Percentiles rank a stretch among this genome's conserved stretches.
phyloP scores from a whole-genome alignment of 768 basidiomycete genomes.

The Tulasnella sp. region DNA sequence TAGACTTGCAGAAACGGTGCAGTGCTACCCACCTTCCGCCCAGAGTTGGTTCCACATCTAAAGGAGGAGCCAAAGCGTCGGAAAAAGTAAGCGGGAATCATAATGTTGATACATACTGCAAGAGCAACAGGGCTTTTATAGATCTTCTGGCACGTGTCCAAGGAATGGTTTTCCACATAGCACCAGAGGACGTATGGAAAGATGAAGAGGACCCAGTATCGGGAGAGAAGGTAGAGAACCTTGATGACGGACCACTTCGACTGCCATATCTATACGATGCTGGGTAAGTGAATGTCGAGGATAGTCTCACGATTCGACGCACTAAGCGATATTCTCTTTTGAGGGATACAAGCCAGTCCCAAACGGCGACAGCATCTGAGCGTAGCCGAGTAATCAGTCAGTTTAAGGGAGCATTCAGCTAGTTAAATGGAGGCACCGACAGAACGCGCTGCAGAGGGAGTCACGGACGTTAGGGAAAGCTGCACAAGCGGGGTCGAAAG shows the following conservation, averaged over 20 bases:
- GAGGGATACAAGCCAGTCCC: constrained; percentile 17
- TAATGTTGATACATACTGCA: not conserved
- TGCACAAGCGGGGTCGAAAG: not conserved
- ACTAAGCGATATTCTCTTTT: constrained; percentile 13
- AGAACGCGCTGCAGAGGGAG: not conserved
- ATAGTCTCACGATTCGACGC: not conserved
- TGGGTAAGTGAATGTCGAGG: not conserved
- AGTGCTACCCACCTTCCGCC: not conserved
- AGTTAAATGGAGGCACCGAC: not conserved
- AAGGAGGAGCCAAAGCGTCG: not conserved
- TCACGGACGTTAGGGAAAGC: not conserved
- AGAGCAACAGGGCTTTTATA: not conserved
- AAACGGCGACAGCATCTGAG: constrained; percentile 6
- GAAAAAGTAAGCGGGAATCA: no score
- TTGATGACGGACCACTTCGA: constrained; percentile 19
- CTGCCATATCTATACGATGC: constrained; percentile 1
- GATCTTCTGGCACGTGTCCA: constrained; percentile 9
- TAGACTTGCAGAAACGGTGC: not conserved
- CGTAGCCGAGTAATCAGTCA: not conserved
- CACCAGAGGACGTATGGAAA: constrained; percentile 8
- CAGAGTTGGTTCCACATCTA: constrained; percentile 27
- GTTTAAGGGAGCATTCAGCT: not conserved
- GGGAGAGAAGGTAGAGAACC: constrained; percentile 22
- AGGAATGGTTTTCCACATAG: constrained; percentile 3
- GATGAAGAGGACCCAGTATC: constrained; percentile 17